Evolutionary conservation across 2,329 filamentous ascomycete genomes (phyloP), one percentile per base, ranked within the genome.

Genomic region (Reticulascus tulasneorum): DNA sequence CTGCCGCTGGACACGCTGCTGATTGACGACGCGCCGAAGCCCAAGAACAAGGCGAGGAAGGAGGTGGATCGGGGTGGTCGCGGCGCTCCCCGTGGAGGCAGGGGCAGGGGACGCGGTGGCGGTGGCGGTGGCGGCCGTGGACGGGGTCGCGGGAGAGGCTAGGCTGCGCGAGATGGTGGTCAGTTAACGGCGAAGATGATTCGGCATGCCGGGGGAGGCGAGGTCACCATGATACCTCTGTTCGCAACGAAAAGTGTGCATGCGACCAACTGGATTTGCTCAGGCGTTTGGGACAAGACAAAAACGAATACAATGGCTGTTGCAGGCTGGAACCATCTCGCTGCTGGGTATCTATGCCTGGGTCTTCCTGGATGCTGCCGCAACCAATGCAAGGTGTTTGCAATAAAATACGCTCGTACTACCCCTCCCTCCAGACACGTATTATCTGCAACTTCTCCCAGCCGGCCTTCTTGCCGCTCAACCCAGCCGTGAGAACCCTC

Each of bases 21-120:
- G 45, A 89, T 98, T 51, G 93, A 98, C 62, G 93, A 98, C 66
- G 82, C 88, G 54, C 89, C 91, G 33, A 98, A 98, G 74, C 91
- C 93, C 44, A 97, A 97, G 84, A 98, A 98, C 71, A 98, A 98
- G 81, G 91, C 93, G 18, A 80, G 91, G 59, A 98, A 98, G 75
- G 93, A 97, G 69, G 75, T 74, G 21, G 77, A 79, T 40, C 70
- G 82, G 30, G 75, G 77, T 28, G 69, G 59, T 19, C 60, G 71
- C 27, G 73, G 73, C 28, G 71, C 71, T 9, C 63, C 73, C 22
- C 64, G 75, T 13, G 62, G 71, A 15, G 60, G 75, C 20, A 69
- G 73, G 21, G 59, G 73, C 32, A 69, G 74, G 11, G 37, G 37
- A n/a, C 60, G 74, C 29, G 72, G 77, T 17, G 65, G 78, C 35